Evolutionary conservation across 2,329 filamentous ascomycete genomes (phyloP).

Genomic region (Monilinia fructicola): DNA sequence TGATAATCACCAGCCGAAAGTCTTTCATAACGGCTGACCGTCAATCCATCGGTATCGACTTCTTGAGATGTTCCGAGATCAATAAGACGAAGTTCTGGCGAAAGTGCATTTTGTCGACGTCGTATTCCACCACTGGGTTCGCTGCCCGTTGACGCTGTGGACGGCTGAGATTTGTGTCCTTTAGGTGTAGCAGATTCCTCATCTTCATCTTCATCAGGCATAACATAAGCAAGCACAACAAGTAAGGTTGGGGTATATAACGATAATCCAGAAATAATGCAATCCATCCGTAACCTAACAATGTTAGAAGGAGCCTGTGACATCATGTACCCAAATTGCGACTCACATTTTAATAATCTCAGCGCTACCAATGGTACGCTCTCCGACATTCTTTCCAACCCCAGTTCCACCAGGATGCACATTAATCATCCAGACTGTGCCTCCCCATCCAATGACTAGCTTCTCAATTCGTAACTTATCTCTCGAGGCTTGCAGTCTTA

Average conservation of each 20-base stretch:
- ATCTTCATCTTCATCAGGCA: conserved; percentile 58
- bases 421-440: conserved; percentile 93
- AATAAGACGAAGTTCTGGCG: conserved; percentile 87
- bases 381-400: conserved; percentile 64
- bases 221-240: conserved; percentile 87
- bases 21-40: conserved; percentile 81
- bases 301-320: conserved; percentile 36
- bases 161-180: conserved; percentile 42
- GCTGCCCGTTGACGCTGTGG: conserved; percentile 52
- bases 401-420: conserved; percentile 75
- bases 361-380: conserved; percentile 73
- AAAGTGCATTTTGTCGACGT: conserved; percentile 74
- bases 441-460: conserved; percentile 90
- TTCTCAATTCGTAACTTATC: conserved; percentile 63
- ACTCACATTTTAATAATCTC: conserved; percentile 91
- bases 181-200: conserved; percentile 41
- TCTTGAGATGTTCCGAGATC: conserved; percentile 81
- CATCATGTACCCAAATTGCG: not conserved
- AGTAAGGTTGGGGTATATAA: conserved; percentile 91
- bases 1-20: conserved; percentile 91
- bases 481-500: conserved; percentile 51
- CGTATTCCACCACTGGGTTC: conserved; percentile 65
- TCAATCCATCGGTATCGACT: conserved; percentile 81
- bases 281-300: conserved; percentile 83
- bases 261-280: conserved; percentile 94